Percentiles rank a stretch among this genome's conserved stretches.
phyloP scores from a whole-genome alignment of 495 filamentous ascomycete genomes.

The Beverwykella pulmonaria region DNA sequence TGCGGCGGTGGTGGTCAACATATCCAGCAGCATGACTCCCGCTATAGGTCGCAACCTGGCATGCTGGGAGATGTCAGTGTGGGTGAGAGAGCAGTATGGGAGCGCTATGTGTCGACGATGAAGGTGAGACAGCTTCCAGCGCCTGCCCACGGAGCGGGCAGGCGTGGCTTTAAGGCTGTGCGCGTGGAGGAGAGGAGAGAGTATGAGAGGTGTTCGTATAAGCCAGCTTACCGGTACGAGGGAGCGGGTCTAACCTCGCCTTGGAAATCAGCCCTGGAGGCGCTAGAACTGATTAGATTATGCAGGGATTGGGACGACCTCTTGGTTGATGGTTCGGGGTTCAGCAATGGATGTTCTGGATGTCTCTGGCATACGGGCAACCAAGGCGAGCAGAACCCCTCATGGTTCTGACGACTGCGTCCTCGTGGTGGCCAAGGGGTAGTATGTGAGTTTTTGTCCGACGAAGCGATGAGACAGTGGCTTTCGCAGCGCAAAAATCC shows the following conservation, averaged over 20 bases:
- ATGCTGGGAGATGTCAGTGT: conserved; percentile 5
- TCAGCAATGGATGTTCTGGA: neutral
- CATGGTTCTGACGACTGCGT: too few species aligned
- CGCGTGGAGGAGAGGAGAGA: neutral
- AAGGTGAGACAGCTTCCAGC: too few species aligned
- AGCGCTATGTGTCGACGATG: too few species aligned
- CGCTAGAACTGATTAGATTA: neutral
- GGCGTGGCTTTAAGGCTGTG: conserved; percentile 4
- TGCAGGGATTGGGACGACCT: neutral
- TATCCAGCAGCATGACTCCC: conserved; percentile 33
- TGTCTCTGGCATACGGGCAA: too few species aligned
- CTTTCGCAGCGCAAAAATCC: neutral
- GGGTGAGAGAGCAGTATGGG: neutral
- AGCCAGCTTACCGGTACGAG: neutral
- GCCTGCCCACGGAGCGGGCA: neutral
- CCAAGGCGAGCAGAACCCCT: too few species aligned
- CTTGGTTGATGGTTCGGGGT: too few species aligned
- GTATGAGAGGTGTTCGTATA: neutral
- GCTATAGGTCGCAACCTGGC: conserved; percentile 7
- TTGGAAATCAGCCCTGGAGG: neutral
- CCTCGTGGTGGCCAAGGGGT: neutral
- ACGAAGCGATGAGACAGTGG: neutral
- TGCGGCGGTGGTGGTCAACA: conserved; percentile 36
- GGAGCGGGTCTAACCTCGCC: too few species aligned
- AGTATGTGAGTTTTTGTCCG: neutral